phyloP scores from a whole-genome alignment of 768 basidiomycete species.

The Leccinum variicolor region DNA sequence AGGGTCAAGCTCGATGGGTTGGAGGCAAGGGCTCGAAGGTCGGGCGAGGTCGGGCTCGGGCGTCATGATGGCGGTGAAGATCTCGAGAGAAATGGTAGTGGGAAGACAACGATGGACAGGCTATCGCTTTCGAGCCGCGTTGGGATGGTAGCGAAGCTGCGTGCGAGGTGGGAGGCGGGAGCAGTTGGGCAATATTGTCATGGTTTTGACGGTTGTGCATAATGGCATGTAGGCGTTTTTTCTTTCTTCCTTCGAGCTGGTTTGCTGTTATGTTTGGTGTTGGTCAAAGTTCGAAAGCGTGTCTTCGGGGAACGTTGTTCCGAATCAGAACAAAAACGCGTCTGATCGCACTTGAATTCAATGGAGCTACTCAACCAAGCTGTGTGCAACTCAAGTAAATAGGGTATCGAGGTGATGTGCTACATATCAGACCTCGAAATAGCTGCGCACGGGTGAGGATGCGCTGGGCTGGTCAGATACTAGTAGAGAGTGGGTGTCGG shows the following conservation, averaged over 20 bases:
- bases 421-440: too few species aligned
- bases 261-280: not conserved
- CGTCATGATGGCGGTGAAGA: not conserved
- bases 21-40: not conserved
- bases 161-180: slow-evolving; percentile 19
- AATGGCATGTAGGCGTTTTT: not conserved
- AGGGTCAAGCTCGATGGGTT: slow-evolving; percentile 6
- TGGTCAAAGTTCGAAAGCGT: not conserved
- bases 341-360: not conserved
- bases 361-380: not conserved
- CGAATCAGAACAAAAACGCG: not conserved
- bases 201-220: not conserved
- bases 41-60: not conserved
- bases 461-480: too few species aligned
- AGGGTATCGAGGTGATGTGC: not conserved
- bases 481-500: too few species aligned
- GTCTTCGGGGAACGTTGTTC: too few species aligned
- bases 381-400: not conserved
- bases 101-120: not conserved
- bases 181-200: not conserved
- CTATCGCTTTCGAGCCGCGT: slow-evolving; percentile 1
- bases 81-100: not conserved
- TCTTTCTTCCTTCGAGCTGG: not conserved
- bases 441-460: too few species aligned
- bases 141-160: slow-evolving; percentile 20